Base-by-base conservation (phyloP, 2,329 filamentous ascomycete genomes). In the Colletotrichum scovillei region DNA sequence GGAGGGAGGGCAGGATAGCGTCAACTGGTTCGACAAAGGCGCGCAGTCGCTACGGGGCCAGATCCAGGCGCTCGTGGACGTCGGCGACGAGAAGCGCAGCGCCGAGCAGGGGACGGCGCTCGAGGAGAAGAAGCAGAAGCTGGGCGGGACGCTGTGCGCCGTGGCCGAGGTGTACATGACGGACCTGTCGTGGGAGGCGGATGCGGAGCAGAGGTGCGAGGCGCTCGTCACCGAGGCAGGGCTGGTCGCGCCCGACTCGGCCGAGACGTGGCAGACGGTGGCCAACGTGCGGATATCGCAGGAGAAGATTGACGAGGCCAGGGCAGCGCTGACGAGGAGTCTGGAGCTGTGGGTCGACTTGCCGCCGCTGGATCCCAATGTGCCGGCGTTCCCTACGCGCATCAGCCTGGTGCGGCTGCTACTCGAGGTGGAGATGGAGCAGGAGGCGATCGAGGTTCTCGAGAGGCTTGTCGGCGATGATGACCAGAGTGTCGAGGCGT, bases 81-180 rank as follows among this genome's bases (percentile, higher is more conserved):
- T 82, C 9, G 74, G 80, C 22, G 32, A 35, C 32, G 8, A 35
- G 32, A 80, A 76, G 70, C 85, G 83, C 70, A 84, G 80, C 16
- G 72, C 78, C 38, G 81, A 84, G 76, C 79, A 85, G 78, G 81
- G 86, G 79, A 78, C 78, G 24, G 76, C 85, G 28, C 78, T 91
- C 53, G 89, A 92, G 32, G 94, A 90, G 82, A 94, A 94, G 86
- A 93, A 93, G 81, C 87, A 88, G 76, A 97, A 97, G 83, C 88
- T 98, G 46, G 94, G 95, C 2, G 95, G 95, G 77, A 94, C 95
- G n/a, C 88, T 99, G 46, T 99, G 97, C 83, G 95, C 94, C 32
- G 94, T 98, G 74, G 92, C 94, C 7, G 97, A 99, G 85, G 95
- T 99, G 63, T 99, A 98, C 87, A 99, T 99, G 97, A 99, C 97